phyloP scores from a whole-genome alignment of 495 filamentous ascomycete species.

The Apiosordaria backusii region DNA sequence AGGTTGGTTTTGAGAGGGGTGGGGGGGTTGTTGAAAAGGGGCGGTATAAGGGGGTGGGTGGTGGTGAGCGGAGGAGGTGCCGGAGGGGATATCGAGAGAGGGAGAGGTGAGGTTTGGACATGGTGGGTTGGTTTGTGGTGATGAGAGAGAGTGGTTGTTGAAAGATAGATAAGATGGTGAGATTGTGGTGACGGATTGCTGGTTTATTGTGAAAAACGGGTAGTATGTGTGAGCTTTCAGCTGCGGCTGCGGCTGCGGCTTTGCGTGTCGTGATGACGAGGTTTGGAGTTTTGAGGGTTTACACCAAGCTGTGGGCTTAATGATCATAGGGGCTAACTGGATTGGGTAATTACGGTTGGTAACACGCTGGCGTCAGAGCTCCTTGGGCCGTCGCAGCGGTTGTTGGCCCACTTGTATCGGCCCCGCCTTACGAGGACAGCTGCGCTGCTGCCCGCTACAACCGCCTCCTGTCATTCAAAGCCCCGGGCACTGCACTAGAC shows the following conservation, averaged over 20 bases:
- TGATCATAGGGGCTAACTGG: background rate
- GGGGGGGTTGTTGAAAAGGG: slow-evolving; percentile 2
- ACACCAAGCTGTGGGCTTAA: background rate
- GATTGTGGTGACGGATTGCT: background rate
- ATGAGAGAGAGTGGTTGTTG: no score
- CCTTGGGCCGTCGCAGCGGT: background rate
- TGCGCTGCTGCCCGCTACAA: background rate
- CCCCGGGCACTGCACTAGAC: no score
- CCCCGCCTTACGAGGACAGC: background rate
- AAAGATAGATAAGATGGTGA: background rate
- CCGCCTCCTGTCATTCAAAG: background rate
- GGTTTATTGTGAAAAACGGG: background rate
- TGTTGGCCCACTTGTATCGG: background rate
- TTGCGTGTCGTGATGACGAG: slow-evolving; percentile 5
- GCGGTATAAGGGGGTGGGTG: background rate
- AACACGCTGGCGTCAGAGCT: slow-evolving; percentile 19
- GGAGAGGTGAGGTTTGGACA: slow-evolving; percentile 3
- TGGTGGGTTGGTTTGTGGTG: background rate
- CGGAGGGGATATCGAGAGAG: background rate
- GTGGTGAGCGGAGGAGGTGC: slow-evolving; percentile 5
- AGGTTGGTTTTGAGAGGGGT: slow-evolving; percentile 11
- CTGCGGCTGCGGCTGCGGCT: no score
- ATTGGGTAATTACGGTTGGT: background rate
- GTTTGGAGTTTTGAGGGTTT: background rate
- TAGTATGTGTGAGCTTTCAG: background rate